Conservation (phyloP, 148 eudicot species). For the Cornus controversa region DNA sequence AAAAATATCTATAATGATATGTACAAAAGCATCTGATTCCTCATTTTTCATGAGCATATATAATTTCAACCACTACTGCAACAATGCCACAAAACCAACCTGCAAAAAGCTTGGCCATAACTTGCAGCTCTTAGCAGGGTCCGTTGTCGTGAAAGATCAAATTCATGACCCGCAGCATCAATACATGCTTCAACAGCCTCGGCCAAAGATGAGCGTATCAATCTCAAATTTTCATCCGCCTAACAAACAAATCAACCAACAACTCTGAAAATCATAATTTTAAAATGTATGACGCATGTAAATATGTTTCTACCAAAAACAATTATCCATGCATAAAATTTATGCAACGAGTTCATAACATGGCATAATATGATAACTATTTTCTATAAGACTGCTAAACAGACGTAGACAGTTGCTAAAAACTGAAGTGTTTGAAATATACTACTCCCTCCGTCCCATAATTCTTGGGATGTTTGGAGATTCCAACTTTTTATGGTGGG, state of each 20-base stretch:
- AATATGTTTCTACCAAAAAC: not conserved
- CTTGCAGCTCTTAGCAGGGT: conserved; percentile 92
- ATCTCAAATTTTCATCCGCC: conserved; percentile 99
- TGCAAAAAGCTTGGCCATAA: conserved; percentile 97
- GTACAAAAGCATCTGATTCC: not conserved
- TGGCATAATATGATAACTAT: not conserved
- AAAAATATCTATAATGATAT: not conserved
- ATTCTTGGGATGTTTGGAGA: too few species aligned
- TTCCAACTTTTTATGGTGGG: too few species aligned
- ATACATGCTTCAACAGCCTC: conserved; percentile 98
- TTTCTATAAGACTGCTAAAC: not conserved
- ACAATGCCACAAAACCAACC: conserved; percentile 47
- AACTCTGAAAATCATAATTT: not conserved
- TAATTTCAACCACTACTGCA: not conserved
- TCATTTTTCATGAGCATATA: conserved; percentile 6
- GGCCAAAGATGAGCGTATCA: conserved; percentile 81
- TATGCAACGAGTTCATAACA: not conserved
- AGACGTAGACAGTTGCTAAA: not conserved
- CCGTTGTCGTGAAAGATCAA: conserved; percentile 71
- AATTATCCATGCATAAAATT: not conserved
- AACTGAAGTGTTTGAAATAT: not conserved
- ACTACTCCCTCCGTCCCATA: too few species aligned
- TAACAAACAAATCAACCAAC: conserved; percentile 24
- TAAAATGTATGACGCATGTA: not conserved
- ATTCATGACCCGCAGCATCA: conserved; percentile 99